Base-by-base conservation (phyloP, 2,329 filamentous ascomycete genomes). In the Dendrostoma leiphaemia region DNA sequence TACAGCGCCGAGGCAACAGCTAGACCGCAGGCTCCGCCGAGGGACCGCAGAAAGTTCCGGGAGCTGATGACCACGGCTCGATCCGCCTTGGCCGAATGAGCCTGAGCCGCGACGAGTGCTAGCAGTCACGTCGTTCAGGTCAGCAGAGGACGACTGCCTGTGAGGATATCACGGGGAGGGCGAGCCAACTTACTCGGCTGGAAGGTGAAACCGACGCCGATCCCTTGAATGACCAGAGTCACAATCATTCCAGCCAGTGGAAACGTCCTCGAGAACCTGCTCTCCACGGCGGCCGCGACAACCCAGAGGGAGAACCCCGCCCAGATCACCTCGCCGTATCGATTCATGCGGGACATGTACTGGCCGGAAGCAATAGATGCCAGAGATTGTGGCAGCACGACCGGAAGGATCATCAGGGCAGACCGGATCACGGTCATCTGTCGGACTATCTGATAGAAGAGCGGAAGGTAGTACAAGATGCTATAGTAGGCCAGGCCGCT, bases 61-160 rank as follows among this genome's bases (percentile, higher is more conserved):
- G 80, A 78, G 2, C 80, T 82, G 32, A 85, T 86, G 19, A 85
- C 77, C 1, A 86, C 79, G 1, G 84, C 84, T 19, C 84, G 75
- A 40, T 85, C 78, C 0, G 75, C 68, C 62, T 82, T 82, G 1
- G 74, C 70, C 21, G 74, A 78, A 63, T 85, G 81, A 0, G 81
- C 80, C 63, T 85, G 82, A 13, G 81, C 65, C 1, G 82, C 83
- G 5, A 85, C 75, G 0, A 86, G 70, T 0, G 74, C 50, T 52
- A n/a, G n/a, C n/a, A n/a, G n/a, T n/a, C n/a, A n/a, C n/a, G n/a
- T n/a, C n/a, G n/a, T n/a, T 24, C 6, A 29, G 8, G 29, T 13
- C 29, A 32, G 24, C 15, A 32, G 19, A 26, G 7, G 4, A 6
- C 13, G 32, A 28, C 8, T 28, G 10, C 41, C 23, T 6, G 29